Conservation (phyloP, 1,284 basidiomycete species). For the Ceratobasidium sp. region DNA sequence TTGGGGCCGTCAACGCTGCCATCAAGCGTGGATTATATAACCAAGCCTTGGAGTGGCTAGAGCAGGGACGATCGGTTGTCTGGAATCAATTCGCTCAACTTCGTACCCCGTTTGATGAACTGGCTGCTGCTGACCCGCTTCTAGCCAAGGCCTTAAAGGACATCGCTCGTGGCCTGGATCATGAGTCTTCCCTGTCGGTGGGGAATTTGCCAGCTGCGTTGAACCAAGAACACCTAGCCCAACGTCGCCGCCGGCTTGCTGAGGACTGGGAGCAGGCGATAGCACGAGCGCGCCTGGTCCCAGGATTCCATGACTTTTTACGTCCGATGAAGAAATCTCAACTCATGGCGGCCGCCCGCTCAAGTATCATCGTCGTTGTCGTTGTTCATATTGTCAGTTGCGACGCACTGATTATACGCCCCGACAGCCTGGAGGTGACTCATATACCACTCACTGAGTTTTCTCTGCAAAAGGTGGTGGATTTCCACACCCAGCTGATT, state of each 20-base stretch:
- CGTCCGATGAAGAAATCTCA: not conserved
- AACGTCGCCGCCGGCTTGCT: not conserved
- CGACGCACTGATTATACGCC: not conserved
- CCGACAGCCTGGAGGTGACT: not conserved
- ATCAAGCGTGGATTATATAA: not conserved
- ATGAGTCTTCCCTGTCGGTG: not conserved
- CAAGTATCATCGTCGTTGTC: not conserved
- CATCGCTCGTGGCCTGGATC: not conserved
- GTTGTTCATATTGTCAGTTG: not conserved
- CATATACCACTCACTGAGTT: not conserved
- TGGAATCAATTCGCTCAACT: slow-evolving; percentile 4
- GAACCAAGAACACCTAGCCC: not conserved
- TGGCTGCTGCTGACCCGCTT: not conserved
- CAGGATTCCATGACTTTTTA: not conserved
- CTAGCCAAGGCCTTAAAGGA: not conserved
- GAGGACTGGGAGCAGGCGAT: not conserved
- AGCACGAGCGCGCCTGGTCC: not conserved
- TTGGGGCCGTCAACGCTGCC: not conserved
- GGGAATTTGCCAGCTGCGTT: not conserved
- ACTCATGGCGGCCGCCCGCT: not conserved
- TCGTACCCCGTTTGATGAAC: not conserved
- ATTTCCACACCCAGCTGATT: not conserved
- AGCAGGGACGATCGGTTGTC: slow-evolving; percentile 4
- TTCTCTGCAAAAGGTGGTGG: not conserved
- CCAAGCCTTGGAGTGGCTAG: slow-evolving; percentile 7